Percentiles rank a stretch among this genome's conserved stretches.
Conservation (phyloP, 768 basidiomycete genomes). For the Pleurotus ostreatus region DNA sequence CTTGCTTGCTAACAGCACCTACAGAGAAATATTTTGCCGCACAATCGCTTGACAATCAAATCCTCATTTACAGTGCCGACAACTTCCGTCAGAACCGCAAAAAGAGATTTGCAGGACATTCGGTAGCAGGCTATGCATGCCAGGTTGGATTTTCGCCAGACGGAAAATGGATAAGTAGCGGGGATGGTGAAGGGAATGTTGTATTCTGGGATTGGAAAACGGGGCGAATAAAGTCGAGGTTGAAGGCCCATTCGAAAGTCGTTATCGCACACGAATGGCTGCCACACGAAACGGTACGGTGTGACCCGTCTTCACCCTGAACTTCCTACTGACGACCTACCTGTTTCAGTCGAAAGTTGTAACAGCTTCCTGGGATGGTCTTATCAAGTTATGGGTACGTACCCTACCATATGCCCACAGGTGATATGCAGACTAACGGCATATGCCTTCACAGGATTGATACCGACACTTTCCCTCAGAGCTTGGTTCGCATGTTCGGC, state of each 20-base stretch:
- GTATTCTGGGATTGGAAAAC: constrained; percentile 99
- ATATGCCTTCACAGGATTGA: constrained; percentile 32
- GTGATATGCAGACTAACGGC: constrained; percentile 10
- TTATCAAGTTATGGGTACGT: constrained; percentile 96
- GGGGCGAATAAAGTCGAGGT: constrained; percentile 87
- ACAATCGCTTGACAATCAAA: constrained; percentile 97
- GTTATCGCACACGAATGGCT: constrained; percentile 98
- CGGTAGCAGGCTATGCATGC: constrained; percentile 95
- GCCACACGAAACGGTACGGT: constrained; percentile 89
- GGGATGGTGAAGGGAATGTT: constrained; percentile 91
- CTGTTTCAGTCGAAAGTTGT: constrained; percentile 83
- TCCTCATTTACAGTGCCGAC: constrained; percentile 94
- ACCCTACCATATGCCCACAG: constrained; percentile 1
- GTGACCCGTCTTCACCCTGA: constrained; percentile 48
- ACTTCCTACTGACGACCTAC: constrained; percentile 15
- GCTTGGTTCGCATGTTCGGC: not conserved
- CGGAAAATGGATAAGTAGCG: constrained; percentile 97
- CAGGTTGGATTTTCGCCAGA: constrained; percentile 97
- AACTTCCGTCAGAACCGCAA: constrained; percentile 99
- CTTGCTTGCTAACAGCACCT: constrained; percentile 12
- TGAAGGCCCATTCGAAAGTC: constrained; percentile 92
- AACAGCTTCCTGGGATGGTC: constrained; percentile 96
- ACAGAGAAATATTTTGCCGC: constrained; percentile 94
- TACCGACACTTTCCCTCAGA: constrained; percentile 6
- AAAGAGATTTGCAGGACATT: constrained; percentile 97